A percentile compares a stretch with the other conserved stretches of the same genome.
These are phyloP conservation scores for Fragosphaeria purpurea DNA, from an alignment of 2,329 filamentous ascomycete species.

Conservation along the genomic window DNA sequence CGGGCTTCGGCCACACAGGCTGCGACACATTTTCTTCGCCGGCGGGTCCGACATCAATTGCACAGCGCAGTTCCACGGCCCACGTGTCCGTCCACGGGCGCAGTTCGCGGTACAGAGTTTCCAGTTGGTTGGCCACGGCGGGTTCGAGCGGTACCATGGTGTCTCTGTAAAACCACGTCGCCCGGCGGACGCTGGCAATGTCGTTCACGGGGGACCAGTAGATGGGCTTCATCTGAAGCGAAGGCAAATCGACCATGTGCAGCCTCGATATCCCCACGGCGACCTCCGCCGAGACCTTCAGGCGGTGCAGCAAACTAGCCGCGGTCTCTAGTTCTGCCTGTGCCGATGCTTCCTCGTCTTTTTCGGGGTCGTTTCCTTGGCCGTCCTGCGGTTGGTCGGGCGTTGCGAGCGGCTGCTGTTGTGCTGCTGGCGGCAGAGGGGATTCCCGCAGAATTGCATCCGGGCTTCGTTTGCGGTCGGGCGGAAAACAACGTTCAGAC, in stretches of 20 bases:
- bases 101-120: conserved; percentile 80
- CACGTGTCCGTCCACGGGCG: conserved; percentile 87
- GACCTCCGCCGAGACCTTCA: conserved; percentile 40
- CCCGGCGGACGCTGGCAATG: conserved; percentile 68
- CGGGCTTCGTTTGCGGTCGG: not conserved
- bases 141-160: conserved; percentile 86
- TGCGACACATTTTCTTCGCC: conserved; percentile 89
- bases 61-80: conserved; percentile 82
- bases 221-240: conserved; percentile 84
- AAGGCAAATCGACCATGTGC: conserved; percentile 77
- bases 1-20: conserved; percentile 63
- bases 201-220: conserved; percentile 97
- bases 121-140: conserved; percentile 79
- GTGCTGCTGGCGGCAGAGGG: not conserved
- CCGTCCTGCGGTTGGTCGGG: too few relatives aligned
- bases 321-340: not conserved
- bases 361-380: too few relatives aligned
- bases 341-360: not conserved
- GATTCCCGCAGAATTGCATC: too few relatives aligned
- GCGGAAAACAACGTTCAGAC: not conserved
- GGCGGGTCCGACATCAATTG: conserved; percentile 76
- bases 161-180: conserved; percentile 96
- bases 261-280: conserved; percentile 84
- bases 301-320: not conserved
- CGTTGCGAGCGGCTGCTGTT: too few relatives aligned